These are phyloP conservation scores for Pseudocercospora fijiensis DNA, from an alignment of 2,329 filamentous ascomycete species.

Conservation along the genomic window DNA sequence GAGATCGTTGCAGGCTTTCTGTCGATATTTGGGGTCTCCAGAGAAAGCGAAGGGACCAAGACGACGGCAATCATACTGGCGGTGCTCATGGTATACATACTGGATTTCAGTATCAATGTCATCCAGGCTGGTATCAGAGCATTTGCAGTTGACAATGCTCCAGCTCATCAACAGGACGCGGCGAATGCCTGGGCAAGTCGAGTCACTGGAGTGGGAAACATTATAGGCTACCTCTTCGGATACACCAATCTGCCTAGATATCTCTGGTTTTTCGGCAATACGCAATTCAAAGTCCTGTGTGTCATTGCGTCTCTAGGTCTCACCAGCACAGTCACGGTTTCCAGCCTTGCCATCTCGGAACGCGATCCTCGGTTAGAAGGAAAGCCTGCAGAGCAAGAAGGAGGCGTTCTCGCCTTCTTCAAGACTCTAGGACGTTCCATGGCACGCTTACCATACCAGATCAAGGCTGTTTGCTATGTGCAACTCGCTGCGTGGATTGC, in stretches of 20 bases:
- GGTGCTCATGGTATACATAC: conserved; percentile 80
- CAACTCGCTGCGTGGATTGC: conserved; percentile 98
- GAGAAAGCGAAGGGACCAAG: conserved; percentile 64
- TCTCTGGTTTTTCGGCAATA: conserved; percentile 77
- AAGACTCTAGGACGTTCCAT: conserved; percentile 73
- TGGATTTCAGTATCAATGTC: conserved; percentile 95
- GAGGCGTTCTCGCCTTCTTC: conserved; percentile 77
- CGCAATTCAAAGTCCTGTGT: conserved; percentile 91
- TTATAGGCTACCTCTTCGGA: conserved; percentile 83
- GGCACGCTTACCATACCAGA: conserved; percentile 75
- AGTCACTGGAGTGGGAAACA: conserved; percentile 83
- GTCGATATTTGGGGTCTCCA: conserved; percentile 67
- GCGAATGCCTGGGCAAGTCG: conserved; percentile 94
- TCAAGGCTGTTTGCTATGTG: conserved; percentile 86
- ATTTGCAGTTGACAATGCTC: conserved; percentile 90
- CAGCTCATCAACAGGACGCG: conserved; percentile 86
- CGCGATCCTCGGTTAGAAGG: conserved; percentile 75
- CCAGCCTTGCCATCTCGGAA: conserved; percentile 68
- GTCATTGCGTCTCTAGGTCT: conserved; percentile 78
- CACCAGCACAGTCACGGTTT: conserved; percentile 66
- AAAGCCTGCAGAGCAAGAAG: conserved; percentile 57
- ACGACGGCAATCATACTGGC: conserved; percentile 71
- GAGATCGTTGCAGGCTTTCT: conserved; percentile 64
- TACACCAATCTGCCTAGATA: conserved; percentile 74
- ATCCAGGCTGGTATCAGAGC: conserved; percentile 89